Conservation (phyloP, 495 filamentous ascomycete species). For the Parathielavia appendiculata region DNA sequence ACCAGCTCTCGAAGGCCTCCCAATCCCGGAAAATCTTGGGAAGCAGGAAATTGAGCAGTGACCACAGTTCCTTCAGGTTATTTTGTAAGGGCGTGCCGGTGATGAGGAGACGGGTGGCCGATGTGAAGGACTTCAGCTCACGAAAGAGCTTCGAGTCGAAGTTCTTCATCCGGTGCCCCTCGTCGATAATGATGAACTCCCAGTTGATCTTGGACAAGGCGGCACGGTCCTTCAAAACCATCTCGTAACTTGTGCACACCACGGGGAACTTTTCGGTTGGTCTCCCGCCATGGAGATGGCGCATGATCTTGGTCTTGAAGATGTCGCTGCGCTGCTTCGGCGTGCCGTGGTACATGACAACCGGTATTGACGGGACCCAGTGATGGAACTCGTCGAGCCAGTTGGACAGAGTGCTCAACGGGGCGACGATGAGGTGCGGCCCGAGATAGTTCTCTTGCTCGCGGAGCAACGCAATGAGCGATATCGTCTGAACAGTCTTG, state of each 20-base stretch:
- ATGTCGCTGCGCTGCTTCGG: constrained; percentile 69
- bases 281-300: constrained; percentile 42
- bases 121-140: constrained; percentile 79
- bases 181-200: constrained; percentile 97
- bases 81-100: constrained; percentile 96
- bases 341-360: constrained; percentile 82
- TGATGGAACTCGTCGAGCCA: constrained; percentile 93
- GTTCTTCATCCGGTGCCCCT: constrained; percentile 97
- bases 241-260: constrained; percentile 90
- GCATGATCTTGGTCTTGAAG: constrained; percentile 58
- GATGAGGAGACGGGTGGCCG: constrained; percentile 84
- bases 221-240: constrained; percentile 85
- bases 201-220: constrained; percentile 75
- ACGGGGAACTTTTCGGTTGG: constrained; percentile 69
- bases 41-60: constrained; percentile 85
- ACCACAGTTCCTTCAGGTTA: constrained; percentile 93
- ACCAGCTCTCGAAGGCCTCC: constrained; percentile 88
- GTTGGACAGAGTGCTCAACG: constrained; percentile 86
- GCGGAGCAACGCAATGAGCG: constrained; percentile 80
- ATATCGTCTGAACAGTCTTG: constrained; percentile 93
- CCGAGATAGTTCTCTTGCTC: constrained; percentile 76
- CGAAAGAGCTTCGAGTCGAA: constrained; percentile 88
- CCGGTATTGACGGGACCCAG: constrained; percentile 83
- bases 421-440: constrained; percentile 84
- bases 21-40: constrained; percentile 88